phyloP scores from a whole-genome alignment of 768 basidiomycete genomes.

The Boletus reticulatus region DNA sequence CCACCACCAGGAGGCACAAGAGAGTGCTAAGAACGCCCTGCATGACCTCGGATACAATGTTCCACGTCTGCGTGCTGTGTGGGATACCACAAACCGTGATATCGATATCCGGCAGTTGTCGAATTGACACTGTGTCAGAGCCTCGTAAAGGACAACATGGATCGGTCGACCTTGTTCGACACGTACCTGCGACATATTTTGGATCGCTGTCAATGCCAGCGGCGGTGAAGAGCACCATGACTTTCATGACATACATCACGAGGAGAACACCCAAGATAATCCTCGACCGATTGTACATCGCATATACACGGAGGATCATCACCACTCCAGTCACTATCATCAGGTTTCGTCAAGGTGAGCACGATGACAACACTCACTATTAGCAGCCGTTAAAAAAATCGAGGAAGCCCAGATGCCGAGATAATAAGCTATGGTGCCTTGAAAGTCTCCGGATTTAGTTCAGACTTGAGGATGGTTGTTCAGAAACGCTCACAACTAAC shows the following conservation, averaged over 20 bases:
- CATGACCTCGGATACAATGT: background rate
- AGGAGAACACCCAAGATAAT: background rate
- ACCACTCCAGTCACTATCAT: background rate
- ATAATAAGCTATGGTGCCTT: background rate
- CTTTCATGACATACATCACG: background rate
- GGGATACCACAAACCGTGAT: background rate
- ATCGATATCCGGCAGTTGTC: background rate
- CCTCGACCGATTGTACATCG: background rate
- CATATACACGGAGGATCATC: slow-evolving; percentile 1
- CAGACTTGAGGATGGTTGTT: too few relatives aligned
- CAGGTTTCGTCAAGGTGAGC: background rate
- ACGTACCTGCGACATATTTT: background rate
- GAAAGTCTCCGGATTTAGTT: background rate
- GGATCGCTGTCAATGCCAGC: background rate
- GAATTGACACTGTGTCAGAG: background rate
- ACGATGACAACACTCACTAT: background rate
- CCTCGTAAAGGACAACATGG: too few relatives aligned
- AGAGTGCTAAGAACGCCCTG: background rate
- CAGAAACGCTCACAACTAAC: background rate
- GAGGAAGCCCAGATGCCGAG: background rate
- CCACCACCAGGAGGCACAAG: background rate
- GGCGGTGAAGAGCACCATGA: background rate
- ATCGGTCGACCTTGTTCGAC: too few relatives aligned
- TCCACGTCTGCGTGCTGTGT: background rate
- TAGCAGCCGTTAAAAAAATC: background rate